These are phyloP conservation scores for Filobasidium uniguttulatum DNA, from an alignment of 1,284 basidiomycete genomes.

Conservation along the genomic window DNA sequence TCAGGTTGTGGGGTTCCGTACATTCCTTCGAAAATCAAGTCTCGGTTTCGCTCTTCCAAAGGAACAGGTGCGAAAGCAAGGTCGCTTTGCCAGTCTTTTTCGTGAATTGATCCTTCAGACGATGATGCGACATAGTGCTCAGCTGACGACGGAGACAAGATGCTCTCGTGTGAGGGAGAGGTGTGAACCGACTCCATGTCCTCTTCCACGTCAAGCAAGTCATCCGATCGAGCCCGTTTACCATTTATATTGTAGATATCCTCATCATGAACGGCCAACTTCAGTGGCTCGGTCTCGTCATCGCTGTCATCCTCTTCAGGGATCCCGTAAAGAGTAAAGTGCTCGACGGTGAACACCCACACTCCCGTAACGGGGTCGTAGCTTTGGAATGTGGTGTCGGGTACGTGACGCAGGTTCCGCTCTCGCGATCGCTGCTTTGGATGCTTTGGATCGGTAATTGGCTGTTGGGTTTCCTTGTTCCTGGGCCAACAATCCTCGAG, in stretches of 20 bases:
- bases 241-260: not conserved
- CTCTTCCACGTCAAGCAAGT: not conserved
- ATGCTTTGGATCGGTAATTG: slow-evolving; percentile 69
- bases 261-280: slow-evolving; percentile 23
- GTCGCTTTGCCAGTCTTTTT: too few relatives aligned
- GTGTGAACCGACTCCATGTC: slow-evolving; percentile 9
- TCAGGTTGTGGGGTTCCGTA: not conserved
- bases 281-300: slow-evolving; percentile 19
- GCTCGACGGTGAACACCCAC: slow-evolving; percentile 89
- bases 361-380: slow-evolving; percentile 68
- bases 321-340: slow-evolving; percentile 50
- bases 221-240: not conserved
- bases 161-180: too few relatives aligned
- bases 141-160: too few relatives aligned
- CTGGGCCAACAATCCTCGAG: slow-evolving; percentile 74
- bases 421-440: slow-evolving; percentile 61
- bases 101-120: too few relatives aligned
- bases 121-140: too few relatives aligned
- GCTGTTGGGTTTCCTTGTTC: slow-evolving; percentile 82
- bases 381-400: slow-evolving; percentile 68
- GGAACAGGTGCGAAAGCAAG: too few relatives aligned
- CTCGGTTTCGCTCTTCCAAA: not conserved
- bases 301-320: slow-evolving; percentile 30
- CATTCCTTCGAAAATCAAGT: not conserved
- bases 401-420: slow-evolving; percentile 70